A percentile compares a stretch with the other conserved stretches of the same genome.
Conservation (phyloP, 306 rosid species). For the Castanopsis chinensis region DNA sequence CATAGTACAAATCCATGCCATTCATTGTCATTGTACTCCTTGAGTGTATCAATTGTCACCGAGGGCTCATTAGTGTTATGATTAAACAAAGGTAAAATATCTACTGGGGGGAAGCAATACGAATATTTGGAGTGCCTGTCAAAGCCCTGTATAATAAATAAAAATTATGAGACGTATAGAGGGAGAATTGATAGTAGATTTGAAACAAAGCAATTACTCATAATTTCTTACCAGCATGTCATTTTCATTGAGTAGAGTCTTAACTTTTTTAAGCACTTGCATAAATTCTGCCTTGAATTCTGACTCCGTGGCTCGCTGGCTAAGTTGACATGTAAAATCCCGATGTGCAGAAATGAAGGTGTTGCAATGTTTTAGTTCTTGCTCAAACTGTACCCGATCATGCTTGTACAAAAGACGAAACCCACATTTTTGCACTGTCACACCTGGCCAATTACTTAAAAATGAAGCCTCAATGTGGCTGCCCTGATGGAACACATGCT, state of each 20-base stretch:
- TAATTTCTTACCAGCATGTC: neutral
- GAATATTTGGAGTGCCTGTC: neutral
- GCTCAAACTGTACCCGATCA: neutral
- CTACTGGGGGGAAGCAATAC: neutral
- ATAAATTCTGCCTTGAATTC: no score
- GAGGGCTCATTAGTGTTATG: neutral
- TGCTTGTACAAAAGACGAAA: neutral
- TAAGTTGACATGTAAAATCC: no score
- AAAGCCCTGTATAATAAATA: neutral
- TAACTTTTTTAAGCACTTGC: no score
- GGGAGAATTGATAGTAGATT: neutral
- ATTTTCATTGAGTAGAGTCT: no score
- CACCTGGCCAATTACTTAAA: neutral
- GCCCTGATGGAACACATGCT: neutral
- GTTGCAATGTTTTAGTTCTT: neutral
- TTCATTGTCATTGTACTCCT: neutral
- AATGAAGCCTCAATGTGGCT: neutral
- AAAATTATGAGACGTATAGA: neutral
- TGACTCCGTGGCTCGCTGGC: no score
- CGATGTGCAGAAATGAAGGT: no score
- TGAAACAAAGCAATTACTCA: neutral
- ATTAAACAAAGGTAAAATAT: no score
- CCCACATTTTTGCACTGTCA: neutral
- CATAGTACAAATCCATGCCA: neutral
- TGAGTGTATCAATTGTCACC: neutral